Conservation (phyloP, 176 grass and related monocot genomes). For the Oryza australiensis region DNA sequence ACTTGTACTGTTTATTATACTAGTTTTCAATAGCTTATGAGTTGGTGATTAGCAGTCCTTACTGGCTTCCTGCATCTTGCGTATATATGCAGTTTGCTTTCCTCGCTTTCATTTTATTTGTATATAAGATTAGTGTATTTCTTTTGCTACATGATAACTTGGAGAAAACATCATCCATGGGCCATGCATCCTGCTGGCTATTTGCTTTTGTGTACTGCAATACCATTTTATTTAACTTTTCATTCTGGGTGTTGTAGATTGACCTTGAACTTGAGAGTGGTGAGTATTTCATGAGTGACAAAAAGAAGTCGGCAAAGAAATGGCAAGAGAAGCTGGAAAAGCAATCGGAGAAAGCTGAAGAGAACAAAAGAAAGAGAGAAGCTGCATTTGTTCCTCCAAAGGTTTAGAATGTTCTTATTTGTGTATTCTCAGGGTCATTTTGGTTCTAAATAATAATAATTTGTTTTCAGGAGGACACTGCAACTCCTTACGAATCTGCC, state of each 20-base stretch:
- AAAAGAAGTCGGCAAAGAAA: conserved; percentile 85
- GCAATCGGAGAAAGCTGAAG: conserved; percentile 78
- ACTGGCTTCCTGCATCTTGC: neutral
- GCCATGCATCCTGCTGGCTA: neutral
- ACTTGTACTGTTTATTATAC: conserved; percentile 1
- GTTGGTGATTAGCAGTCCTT: neutral
- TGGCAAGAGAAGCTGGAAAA: conserved; percentile 93
- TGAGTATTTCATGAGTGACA: conserved; percentile 96
- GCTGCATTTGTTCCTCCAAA: conserved; percentile 88
- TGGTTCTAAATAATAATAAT: conserved; percentile 26
- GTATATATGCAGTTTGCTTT: neutral
- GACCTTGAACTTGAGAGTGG: conserved; percentile 80
- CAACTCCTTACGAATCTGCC: conserved; percentile 33
- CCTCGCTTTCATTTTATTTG: neutral
- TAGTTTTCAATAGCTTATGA: neutral
- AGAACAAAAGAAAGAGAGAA: conserved; percentile 93
- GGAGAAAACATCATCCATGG: neutral
- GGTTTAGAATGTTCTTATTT: conserved; percentile 37
- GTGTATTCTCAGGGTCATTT: neutral
- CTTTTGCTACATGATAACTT: conserved; percentile 21
- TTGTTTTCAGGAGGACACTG: conserved; percentile 67
- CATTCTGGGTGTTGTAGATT: conserved; percentile 54
- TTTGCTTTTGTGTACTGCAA: conserved; percentile 4
- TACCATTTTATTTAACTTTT: conserved; percentile 23
- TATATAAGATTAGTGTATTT: neutral